Evolutionary conservation across 1,284 basidiomycete genomes (phyloP), one percentile per base, ranked within the genome.

Genomic region (Testicularia cyperi): DNA sequence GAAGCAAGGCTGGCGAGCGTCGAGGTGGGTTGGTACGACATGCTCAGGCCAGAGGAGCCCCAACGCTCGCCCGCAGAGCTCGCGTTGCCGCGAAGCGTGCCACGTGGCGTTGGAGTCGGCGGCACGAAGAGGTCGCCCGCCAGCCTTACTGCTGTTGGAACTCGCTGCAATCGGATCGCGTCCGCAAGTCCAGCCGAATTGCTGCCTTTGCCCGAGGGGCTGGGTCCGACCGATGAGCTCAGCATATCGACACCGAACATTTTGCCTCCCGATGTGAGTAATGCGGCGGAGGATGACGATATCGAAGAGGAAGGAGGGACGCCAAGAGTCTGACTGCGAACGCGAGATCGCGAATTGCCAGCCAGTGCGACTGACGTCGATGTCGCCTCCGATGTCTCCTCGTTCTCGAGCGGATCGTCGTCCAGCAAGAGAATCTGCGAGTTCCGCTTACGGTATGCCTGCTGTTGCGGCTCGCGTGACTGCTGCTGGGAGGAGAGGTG

Each of bases 121-220:
- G 71, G 58, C 22, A 60, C 36, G 32, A 58, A 65, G 16, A 81
- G 56, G 26, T 81, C 80, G 12, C 79, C 78, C 0, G 81, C 81
- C 27, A 81, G 52, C n/a, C 80, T 72, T 2, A 82, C 80, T 7
- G 79, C 78, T 1, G 80, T 81, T 0, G 81, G 81, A 2, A 82
- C 80, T 3, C 80, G 72, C 51, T 81, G 81, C n/a, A 82, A 58
- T 0, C 80, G 78, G 21, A 82, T 80, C 5, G 79, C 78, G 21
- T 78, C 77, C 4, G 77, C 63, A 0, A 74, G 42, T 16, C 52
- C 57, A 3, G 34, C 28, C 5, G 42, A 34, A 15, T 38, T 37
- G 16, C 21, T 27, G 14, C 37, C 22, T 21, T 48, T 51, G 6
- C 33, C 42, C 2, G 41, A 51, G 10, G 64, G 42, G 14, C 51